Base-by-base conservation (phyloP, 495 filamentous ascomycete genomes). In the Neurospora terricola region DNA sequence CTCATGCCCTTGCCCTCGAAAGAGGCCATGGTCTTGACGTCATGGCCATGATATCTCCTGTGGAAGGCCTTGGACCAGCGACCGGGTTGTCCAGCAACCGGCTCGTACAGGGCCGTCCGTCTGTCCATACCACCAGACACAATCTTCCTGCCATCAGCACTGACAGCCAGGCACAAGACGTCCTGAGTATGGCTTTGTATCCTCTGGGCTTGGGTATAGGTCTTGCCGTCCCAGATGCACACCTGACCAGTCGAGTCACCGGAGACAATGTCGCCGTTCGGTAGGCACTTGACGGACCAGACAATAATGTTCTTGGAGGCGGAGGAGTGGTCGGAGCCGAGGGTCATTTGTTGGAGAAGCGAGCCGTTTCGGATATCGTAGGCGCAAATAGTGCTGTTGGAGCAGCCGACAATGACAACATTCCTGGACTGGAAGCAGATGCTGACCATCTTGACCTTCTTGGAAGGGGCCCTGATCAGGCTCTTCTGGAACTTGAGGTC, bases 231-330 rank as follows among this genome's bases (percentile, higher is more conserved):
- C 91, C 93, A 98, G 80, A 98, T 93, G 70, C 91, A 89, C 11
- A 99, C 85, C 78, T 97, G 93, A 38, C 96, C 96, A 11, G 93
- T 94, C 21, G 96, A 98, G 81, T 98, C 95, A 62, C 93, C 96
- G 12, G 94, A 96, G 16, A 99, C 91, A 72, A 99, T 93, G 68
- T 94, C 93, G 36, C 94, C 94, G 78, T 94, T 91, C 14, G 89
- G 87, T 40, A 98, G 85, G 75, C 90, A 93, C 81, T 93, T 97
- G 70, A 98, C 90, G 18, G 93, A 90, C 96, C 96, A 99, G 10
- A 97, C 93, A 30, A 98, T 88, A 38, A 92, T 90, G 72, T 94
- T 93, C 81, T 93, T 94, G 21, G 92, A 88, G 7, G 91, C 89
- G 5, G 93, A 93, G 7, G 83, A 81, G 10, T 91, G 86, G 43